Base-by-base conservation (phyloP, 176 grass and related monocot species). In the Miscanthus lutarioriparius region DNA sequence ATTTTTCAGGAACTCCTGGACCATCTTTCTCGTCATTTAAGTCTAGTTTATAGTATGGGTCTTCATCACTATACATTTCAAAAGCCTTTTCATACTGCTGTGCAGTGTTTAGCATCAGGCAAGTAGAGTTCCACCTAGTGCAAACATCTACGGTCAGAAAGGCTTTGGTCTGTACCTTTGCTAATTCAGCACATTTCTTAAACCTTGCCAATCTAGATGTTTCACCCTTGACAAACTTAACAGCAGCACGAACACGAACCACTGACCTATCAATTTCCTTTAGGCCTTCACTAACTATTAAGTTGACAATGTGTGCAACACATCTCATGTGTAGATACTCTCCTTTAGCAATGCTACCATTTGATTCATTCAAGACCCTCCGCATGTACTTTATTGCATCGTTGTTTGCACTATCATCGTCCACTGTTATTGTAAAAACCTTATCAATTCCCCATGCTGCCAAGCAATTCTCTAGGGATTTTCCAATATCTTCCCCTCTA, bases 401-500 rank as follows among this genome's bases (percentile, higher is more conserved):
- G 9, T 48, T 19, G 27, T 74, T 74, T 17, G 40, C 45, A 2
- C 13, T 10, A 74, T 25, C 43, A 74, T 73, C 28, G 15, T 48
- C 25, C 8, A 48, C 25, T 9, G 41, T 73, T 47, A 47, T 48
- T 17, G 70, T 47, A 1, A 73, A 45, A 73, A 73, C 70, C 14
- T 45, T 73, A 16, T 47, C 70, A 4, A 48, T 28, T 15, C 43
- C 43, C 70, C 70, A 74, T 17, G 45, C 43, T 30, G 43, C 10
- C 70, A 73, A 73, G 14, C 70, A 73, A 17, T 3, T 15, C 70
- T 73, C 70, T 17, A 48, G 15, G 23, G 41, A 47, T 48, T 73
- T 48, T 8, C 41, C 40, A 73, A 73, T 73, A 26, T 74, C 41
- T 47, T 72, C 70, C 40, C 70, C 70, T 45, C 70, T 44, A 44